Percentiles rank a stretch among this genome's conserved stretches.
Evolutionary conservation across 2,329 filamentous ascomycete genomes (phyloP).

Genomic region (Ophiosphaerella narmari): DNA sequence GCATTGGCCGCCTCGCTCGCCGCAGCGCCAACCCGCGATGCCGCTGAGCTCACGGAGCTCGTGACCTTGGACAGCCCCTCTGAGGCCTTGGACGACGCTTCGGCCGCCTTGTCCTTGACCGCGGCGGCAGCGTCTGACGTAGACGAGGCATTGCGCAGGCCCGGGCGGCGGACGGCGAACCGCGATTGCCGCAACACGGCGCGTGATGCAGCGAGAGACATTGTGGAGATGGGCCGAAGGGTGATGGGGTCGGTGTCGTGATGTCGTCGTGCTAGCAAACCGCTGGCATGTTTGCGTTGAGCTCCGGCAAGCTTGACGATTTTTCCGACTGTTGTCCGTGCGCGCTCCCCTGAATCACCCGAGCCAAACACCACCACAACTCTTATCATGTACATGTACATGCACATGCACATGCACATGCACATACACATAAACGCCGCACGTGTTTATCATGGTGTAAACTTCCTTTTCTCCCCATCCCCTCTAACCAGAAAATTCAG

Average conservation of each 20-base stretch:
- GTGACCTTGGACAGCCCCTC: slow-evolving; percentile 83
- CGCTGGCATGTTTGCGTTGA: slow-evolving; percentile 11
- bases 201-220: slow-evolving; percentile 55
- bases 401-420: too few relatives aligned
- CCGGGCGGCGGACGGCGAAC: slow-evolving; percentile 49
- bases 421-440: too few relatives aligned
- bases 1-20: slow-evolving; percentile 49
- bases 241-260: slow-evolving; percentile 18
- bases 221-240: slow-evolving; percentile 36
- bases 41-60: slow-evolving; percentile 76
- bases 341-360: slow-evolving; percentile 7
- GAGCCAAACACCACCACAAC: neutral
- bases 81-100: slow-evolving; percentile 75
- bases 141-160: slow-evolving; percentile 56
- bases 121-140: slow-evolving; percentile 53
- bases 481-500: slow-evolving; percentile 49
- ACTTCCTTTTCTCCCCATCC: slow-evolving; percentile 9
- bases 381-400: too few relatives aligned
- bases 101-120: slow-evolving; percentile 56
- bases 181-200: slow-evolving; percentile 52
- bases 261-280: neutral
- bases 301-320: slow-evolving; percentile 23
- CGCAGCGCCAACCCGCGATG: slow-evolving; percentile 71
- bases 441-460: too few relatives aligned
- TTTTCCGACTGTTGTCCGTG: slow-evolving; percentile 22